phyloP scores from a whole-genome alignment of 1,284 basidiomycete species.

The Gomphus sp. region DNA sequence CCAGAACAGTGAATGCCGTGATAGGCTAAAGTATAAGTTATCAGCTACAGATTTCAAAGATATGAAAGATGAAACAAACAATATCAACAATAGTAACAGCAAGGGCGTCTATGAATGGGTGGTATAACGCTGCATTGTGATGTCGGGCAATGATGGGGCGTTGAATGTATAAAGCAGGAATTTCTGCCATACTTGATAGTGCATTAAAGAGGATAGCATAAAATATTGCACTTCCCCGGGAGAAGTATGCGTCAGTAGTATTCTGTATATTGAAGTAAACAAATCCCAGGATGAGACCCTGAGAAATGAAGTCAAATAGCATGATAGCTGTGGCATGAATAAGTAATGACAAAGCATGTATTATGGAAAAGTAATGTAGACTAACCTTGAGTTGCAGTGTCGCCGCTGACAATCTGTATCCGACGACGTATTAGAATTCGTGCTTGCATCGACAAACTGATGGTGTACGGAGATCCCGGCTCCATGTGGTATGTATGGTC shows the following conservation, averaged over 20 bases:
- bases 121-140: slow-evolving; percentile 50
- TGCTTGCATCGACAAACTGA: slow-evolving; percentile 50
- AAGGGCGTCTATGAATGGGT: slow-evolving; percentile 56
- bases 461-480: slow-evolving; percentile 35
- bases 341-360: not conserved
- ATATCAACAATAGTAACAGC: slow-evolving; percentile 66
- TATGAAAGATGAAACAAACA: not conserved
- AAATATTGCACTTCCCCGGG: slow-evolving; percentile 70
- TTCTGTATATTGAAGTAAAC: slow-evolving; percentile 61
- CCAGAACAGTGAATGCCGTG: slow-evolving; percentile 37
- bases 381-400: slow-evolving; percentile 31
- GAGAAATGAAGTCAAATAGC: slow-evolving; percentile 25
- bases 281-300: slow-evolving; percentile 69
- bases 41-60: not conserved
- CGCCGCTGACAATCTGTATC: slow-evolving; percentile 60
- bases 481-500: slow-evolving; percentile 39
- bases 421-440: slow-evolving; percentile 57
- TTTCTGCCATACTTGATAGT: slow-evolving; percentile 49
- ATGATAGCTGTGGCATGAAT: not conserved
- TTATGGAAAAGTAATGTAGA: not conserved
- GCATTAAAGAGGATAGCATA: slow-evolving; percentile 39
- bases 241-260: slow-evolving; percentile 63
- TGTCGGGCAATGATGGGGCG: slow-evolving; percentile 64
- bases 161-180: slow-evolving; percentile 61
- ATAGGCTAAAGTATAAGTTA: slow-evolving; percentile 33